Evolutionary conservation across 2,329 filamentous ascomycete species (phyloP), one percentile per base, ranked within the genome.

Genomic region (Mycosphaerella sp.): DNA sequence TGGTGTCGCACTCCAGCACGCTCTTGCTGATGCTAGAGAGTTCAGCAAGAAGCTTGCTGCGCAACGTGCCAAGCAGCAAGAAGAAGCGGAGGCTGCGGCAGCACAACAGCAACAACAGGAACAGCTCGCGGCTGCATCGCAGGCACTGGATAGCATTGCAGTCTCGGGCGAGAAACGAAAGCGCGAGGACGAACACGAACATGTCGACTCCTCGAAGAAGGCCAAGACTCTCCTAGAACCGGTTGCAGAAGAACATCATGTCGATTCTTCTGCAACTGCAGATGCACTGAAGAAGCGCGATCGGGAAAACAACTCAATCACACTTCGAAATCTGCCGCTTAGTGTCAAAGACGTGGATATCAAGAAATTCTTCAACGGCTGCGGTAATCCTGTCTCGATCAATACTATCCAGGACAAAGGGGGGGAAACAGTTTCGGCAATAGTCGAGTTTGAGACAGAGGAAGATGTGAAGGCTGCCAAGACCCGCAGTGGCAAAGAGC

Each of bases 341-440:
- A 80, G 85, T 51, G 80, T 84, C 0, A 83, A 83, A 0, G 83
- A 89, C 64, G 84, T 81, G 10, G 86, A 85, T 63, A 73, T 97
- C 11, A 83, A 86, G 53, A 87, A 95, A 68, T 97, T 95, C 69
- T 97, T 98, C 74, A 85, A 86, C 66, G 89, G 91, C 58, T 95
- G 91, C 64, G 93, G 93, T 10, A 84, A 83, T 40, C 86, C 96
- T 66, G 88, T 89, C 64, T 85, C 84, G 58, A 75, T 96, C 32
- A 85, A 82, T 43, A 75, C 92, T 48, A 76, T 87, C 32, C 75
- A 76, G 34, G 84, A 89, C 42, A 71, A 78, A 2, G 78, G 83
- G 45, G 78, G 83, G 41, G 73, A 79, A 44, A 81, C 83, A 1
- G 74, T 83, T 11, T 84, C 84, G 3, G 89, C 89, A 1, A 76